These are phyloP conservation scores for Entomortierella beljakovae DNA, from an alignment of 192 early-diverging fungal genomes.

Conservation along the genomic window DNA sequence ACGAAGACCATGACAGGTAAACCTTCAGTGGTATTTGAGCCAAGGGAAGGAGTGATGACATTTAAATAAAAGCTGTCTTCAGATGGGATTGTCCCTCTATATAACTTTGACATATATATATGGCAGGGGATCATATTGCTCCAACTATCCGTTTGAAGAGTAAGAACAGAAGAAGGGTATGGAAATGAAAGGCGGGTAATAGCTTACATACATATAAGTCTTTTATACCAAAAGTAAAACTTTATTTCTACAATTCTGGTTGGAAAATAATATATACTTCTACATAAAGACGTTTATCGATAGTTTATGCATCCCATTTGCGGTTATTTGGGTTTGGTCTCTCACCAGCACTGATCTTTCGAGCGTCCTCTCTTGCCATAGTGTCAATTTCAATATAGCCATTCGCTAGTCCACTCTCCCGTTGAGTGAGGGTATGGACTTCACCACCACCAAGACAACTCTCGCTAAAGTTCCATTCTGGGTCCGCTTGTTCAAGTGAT, in stretches of 20 bases:
- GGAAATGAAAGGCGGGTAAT: too few species aligned
- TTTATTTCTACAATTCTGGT: too few species aligned
- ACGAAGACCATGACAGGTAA: slow-evolving; percentile 42
- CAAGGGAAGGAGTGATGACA: slow-evolving; percentile 38
- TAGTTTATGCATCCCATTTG: slow-evolving; percentile 38
- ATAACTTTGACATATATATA: not conserved
- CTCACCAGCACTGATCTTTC: slow-evolving; percentile 5
- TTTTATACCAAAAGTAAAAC: too few species aligned
- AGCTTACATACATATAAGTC: too few species aligned
- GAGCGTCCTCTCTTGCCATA: slow-evolving; percentile 19
- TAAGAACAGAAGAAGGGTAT: not conserved
- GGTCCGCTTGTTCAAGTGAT: slow-evolving; percentile 20
- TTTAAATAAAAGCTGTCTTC: slow-evolving; percentile 54
- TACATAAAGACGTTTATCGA: too few species aligned
- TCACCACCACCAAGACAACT: slow-evolving; percentile 26
- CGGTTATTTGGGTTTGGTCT: slow-evolving; percentile 5
- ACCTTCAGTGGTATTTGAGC: slow-evolving; percentile 4
- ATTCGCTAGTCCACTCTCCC: slow-evolving; percentile 25
- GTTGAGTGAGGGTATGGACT: slow-evolving; percentile 11
- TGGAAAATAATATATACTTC: too few species aligned
- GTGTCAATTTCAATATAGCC: slow-evolving; percentile 36
- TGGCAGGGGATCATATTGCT: not conserved
- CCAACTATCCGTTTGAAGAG: not conserved
- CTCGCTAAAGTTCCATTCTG: slow-evolving; percentile 36
- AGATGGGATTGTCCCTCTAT: slow-evolving; percentile 5